These are phyloP conservation scores for Testicularia cyperi DNA, from an alignment of 1,284 basidiomycete species.

Conservation along the genomic window DNA sequence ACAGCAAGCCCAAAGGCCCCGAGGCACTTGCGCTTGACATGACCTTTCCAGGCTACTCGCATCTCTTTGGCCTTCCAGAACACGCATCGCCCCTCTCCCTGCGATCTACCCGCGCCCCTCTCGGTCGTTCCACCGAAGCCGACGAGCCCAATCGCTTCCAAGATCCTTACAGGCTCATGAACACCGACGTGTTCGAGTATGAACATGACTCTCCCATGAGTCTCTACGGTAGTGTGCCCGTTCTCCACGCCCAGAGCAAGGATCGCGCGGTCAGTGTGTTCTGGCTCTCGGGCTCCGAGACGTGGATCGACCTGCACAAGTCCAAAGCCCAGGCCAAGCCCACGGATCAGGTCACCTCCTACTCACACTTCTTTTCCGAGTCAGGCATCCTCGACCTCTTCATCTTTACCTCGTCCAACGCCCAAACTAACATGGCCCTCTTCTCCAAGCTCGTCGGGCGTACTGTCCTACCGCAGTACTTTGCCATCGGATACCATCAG, in stretches of 20 bases:
- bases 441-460: slow-evolving; percentile 83
- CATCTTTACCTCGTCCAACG: slow-evolving; percentile 84
- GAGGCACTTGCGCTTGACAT: slow-evolving; percentile 91
- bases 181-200: slow-evolving; percentile 97
- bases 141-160: slow-evolving; percentile 51
- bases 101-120: slow-evolving; percentile 63
- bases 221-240: slow-evolving; percentile 71
- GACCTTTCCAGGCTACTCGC: slow-evolving; percentile 83
- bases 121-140: slow-evolving; percentile 15
- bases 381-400: slow-evolving; percentile 93
- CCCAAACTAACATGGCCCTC: slow-evolving; percentile 78
- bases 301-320: slow-evolving; percentile 83
- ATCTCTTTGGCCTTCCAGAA: slow-evolving; percentile 93
- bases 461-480: slow-evolving; percentile 81
- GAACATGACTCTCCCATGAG: slow-evolving; percentile 86
- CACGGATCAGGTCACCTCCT: slow-evolving; percentile 19
- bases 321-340: slow-evolving; percentile 10
- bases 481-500: slow-evolving; percentile 93
- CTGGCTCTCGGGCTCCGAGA: slow-evolving; percentile 87
- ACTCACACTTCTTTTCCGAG: slow-evolving; percentile 91
- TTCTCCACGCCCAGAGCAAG: slow-evolving; percentile 81
- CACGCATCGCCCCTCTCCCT: slow-evolving; percentile 88
- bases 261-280: slow-evolving; percentile 83
- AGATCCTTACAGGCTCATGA: slow-evolving; percentile 94
- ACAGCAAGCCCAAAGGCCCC: slow-evolving; percentile 96